Conservation (phyloP, 352 stramenopile species). For the Pythium brachiatum region DNA sequence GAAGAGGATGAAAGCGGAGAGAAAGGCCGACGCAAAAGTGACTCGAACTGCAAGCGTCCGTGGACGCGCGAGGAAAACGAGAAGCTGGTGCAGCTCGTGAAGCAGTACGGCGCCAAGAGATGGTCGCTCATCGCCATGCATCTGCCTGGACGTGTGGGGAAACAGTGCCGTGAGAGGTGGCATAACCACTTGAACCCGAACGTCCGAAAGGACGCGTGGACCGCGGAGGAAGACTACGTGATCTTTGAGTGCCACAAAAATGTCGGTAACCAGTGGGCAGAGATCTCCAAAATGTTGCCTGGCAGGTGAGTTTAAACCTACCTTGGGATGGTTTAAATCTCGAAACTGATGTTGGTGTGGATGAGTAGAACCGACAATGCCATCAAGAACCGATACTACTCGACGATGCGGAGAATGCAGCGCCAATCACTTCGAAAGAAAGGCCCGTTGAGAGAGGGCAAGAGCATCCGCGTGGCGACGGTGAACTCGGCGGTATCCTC, state of each 20-base stretch:
- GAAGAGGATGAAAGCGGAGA: slow-evolving; percentile 69
- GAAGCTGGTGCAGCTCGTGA: slow-evolving; percentile 86
- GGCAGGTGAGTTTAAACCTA: slow-evolving; percentile 58
- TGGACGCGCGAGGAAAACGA: slow-evolving; percentile 89
- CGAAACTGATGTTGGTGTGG: neutral
- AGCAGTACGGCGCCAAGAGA: slow-evolving; percentile 86
- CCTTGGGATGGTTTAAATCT: too few species aligned
- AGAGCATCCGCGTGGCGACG: slow-evolving; percentile 72
- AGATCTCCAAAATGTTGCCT: slow-evolving; percentile 90
- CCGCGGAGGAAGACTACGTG: slow-evolving; percentile 86
- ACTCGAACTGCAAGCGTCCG: slow-evolving; percentile 84
- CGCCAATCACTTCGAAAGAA: slow-evolving; percentile 87
- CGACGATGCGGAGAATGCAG: slow-evolving; percentile 88
- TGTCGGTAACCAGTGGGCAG: slow-evolving; percentile 90
- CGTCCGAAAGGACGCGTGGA: slow-evolving; percentile 89
- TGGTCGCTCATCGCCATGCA: slow-evolving; percentile 91
- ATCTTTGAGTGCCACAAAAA: slow-evolving; percentile 92
- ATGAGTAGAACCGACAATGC: slow-evolving; percentile 79
- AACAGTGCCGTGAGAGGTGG: slow-evolving; percentile 89
- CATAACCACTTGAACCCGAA: slow-evolving; percentile 88
- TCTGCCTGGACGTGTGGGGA: slow-evolving; percentile 81
- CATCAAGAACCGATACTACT: slow-evolving; percentile 93
- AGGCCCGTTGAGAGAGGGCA: slow-evolving; percentile 72
- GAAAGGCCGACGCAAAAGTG: slow-evolving; percentile 47
- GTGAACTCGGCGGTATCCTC: slow-evolving; percentile 31